These are phyloP conservation scores for Vickermania ingenoplastis DNA, from an alignment of 208 protist genomes.

Conservation along the genomic window DNA sequence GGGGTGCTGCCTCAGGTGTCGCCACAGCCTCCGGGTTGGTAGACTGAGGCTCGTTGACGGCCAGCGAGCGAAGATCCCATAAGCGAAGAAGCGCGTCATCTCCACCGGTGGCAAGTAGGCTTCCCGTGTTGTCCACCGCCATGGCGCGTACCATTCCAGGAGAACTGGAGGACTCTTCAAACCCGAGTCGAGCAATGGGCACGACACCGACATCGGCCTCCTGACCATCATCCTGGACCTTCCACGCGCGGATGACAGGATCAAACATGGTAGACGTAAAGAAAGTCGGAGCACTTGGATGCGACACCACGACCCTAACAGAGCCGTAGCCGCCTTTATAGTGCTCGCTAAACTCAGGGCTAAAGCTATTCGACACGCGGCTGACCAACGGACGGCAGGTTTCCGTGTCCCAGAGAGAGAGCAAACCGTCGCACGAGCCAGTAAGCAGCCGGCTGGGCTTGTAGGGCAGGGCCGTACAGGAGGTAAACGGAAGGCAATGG, in stretches of 20 bases:
- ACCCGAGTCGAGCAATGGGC: slow-evolving; percentile 3
- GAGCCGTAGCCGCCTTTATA: neutral
- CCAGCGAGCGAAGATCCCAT: slow-evolving; percentile 40
- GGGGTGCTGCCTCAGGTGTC: neutral
- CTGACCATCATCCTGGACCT: slow-evolving; percentile 6
- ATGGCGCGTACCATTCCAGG: slow-evolving; percentile 24
- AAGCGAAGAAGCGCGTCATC: slow-evolving; percentile 37
- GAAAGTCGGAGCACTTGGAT: slow-evolving; percentile 26
- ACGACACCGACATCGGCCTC: neutral
- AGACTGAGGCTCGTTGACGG: neutral
- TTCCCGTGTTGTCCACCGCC: slow-evolving; percentile 59
- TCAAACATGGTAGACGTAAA: slow-evolving; percentile 78
- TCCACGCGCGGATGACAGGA: slow-evolving; percentile 40
- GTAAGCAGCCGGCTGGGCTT: slow-evolving; percentile 25
- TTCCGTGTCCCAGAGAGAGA: slow-evolving; percentile 68
- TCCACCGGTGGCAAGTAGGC: slow-evolving; percentile 49
- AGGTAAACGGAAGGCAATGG: slow-evolving; percentile 50
- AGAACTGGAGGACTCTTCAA: slow-evolving; percentile 1
- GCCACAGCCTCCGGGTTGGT: neutral
- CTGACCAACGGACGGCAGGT: slow-evolving; percentile 32
- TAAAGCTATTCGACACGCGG: neutral
- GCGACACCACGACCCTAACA: slow-evolving; percentile 41
- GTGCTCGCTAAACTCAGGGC: neutral
- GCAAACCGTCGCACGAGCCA: slow-evolving; percentile 62
- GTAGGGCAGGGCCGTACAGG: slow-evolving; percentile 33